These are phyloP conservation scores for Aegilops speltoides DNA, from an alignment of 176 grass and related monocot genomes.

Conservation along the genomic window DNA sequence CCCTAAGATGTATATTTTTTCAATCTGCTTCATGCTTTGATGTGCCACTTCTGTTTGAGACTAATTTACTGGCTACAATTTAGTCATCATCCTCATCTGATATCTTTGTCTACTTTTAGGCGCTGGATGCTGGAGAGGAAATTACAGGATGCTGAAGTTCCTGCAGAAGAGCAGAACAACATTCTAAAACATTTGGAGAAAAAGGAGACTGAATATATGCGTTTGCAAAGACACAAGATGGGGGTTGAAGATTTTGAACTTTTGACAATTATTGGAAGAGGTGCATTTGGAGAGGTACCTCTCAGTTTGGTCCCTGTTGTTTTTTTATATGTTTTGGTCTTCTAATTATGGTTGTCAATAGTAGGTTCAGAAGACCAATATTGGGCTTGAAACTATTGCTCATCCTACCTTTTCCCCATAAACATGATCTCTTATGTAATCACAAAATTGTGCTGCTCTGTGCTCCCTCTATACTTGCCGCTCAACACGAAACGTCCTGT, in stretches of 20 bases:
- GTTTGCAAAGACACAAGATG: slow-evolving; percentile 97
- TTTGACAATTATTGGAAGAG: slow-evolving; percentile 98
- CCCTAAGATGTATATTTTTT: not conserved
- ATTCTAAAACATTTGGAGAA: slow-evolving; percentile 96
- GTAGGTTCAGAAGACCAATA: not conserved
- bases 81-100: not conserved
- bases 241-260: slow-evolving; percentile 99
- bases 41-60: not conserved
- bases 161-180: slow-evolving; percentile 92
- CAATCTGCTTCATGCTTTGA: slow-evolving; percentile 7
- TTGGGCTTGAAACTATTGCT: slow-evolving; percentile 19
- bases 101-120: slow-evolving; percentile 52
- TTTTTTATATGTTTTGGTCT: not conserved
- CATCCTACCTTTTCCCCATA: not conserved
- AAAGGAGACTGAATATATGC: slow-evolving; percentile 98
- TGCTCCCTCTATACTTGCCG: slow-evolving; percentile 16
- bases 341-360: not conserved
- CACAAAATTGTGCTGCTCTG: slow-evolving; percentile 2
- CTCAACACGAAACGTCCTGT: not conserved
- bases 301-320: not conserved
- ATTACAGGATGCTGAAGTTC: slow-evolving; percentile 90
- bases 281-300: slow-evolving; percentile 92
- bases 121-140: slow-evolving; percentile 96
- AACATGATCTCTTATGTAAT: slow-evolving; percentile 17
- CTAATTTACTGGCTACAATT: not conserved